Percentiles rank a stretch among this genome's conserved stretches.
These are phyloP conservation scores for Exophiala xenobiotica DNA, from an alignment of 2,329 filamentous ascomycete species.

Conservation along the genomic window DNA sequence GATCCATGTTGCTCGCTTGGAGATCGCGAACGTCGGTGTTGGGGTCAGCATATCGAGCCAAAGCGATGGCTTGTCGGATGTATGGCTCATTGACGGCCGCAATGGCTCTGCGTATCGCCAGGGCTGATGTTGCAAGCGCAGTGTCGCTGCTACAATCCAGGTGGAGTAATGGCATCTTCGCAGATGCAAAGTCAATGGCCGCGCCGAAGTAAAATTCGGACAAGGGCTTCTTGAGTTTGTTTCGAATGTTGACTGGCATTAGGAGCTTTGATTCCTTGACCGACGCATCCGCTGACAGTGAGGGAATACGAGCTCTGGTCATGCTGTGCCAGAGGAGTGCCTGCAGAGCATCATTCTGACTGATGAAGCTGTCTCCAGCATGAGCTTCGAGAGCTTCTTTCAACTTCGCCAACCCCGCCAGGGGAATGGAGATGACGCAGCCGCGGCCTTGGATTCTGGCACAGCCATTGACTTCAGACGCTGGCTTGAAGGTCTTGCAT, in stretches of 20 bases:
- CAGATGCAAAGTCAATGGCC: constrained; percentile 40
- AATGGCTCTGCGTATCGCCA: constrained; percentile 38
- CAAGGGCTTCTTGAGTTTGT: constrained; percentile 37
- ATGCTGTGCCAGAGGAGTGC: constrained; percentile 40
- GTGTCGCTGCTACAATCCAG: constrained; percentile 28
- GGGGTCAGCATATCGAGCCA: constrained; percentile 23
- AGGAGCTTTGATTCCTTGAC: constrained; percentile 38
- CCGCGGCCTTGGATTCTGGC: constrained; percentile 24
- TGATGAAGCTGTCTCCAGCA: constrained; percentile 14
- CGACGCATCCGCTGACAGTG: constrained; percentile 32
- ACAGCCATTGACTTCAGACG: background rate
- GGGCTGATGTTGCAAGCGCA: constrained; percentile 38
- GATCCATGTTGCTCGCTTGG: constrained; percentile 31
- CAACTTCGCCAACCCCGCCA: constrained; percentile 13
- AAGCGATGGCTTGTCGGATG: constrained; percentile 28
- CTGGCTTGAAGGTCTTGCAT: constrained; percentile 13
- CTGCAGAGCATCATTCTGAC: constrained; percentile 26
- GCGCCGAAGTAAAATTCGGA: constrained; percentile 41
- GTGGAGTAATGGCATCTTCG: constrained; percentile 30
- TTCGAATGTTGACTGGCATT: constrained; percentile 41
- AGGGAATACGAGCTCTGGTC: constrained; percentile 35
- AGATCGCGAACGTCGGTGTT: constrained; percentile 27
- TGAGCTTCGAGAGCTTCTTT: constrained; percentile 9
- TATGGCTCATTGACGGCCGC: constrained; percentile 35
- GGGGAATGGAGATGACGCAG: constrained; percentile 26